Base-by-base conservation (phyloP, 108 stramenopile species). In the Seminavis robusta region DNA sequence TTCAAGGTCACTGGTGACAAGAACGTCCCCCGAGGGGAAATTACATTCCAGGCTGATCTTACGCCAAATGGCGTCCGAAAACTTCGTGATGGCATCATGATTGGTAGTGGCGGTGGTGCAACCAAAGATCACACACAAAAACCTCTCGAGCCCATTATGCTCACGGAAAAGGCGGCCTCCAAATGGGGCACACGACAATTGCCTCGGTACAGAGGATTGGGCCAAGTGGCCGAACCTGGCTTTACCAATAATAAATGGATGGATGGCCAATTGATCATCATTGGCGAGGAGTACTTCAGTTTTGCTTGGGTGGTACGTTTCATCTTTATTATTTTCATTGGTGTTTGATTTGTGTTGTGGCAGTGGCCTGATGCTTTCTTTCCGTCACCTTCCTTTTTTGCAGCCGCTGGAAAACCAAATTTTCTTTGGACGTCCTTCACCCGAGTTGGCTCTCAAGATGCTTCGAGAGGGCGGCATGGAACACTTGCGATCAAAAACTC, bases 241-340 rank as follows among this genome's bases (percentile, higher is more conserved):
- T 86, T 67, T 47, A 11, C 37, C 16, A 88, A 88, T 48, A 52
- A 54, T 27, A 81, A 88, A 66, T 86, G 63, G 72, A 74, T 92
- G 69, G 81, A 88, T 8, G 87, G 87, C 30, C 84, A 90, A 56
- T 66, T 90, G 0, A 90, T 90, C 42, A 38, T 90, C 11, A 77
- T 90, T 4, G 77, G 75, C 6, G 63, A 64, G 31, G 46, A 74
- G 3, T 86, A 78, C 59, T 90, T 90, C 50, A 65, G 68, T 25
- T 90, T 90, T 54, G 84, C 84, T 7, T 90, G 88, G 88, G 56
- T 77, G 0, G 66, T 88, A 4, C 86, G n/a, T n/a, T n/a, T n/a
- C n/a, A n/a, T n/a, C n/a, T n/a, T n/a, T n/a, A n/a, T n/a, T n/a
- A n/a, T n/a, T n/a, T n/a, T n/a, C n/a, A n/a, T n/a, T n/a, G n/a